Base-by-base conservation (phyloP, 768 basidiomycete genomes). In the Chiua virens region DNA sequence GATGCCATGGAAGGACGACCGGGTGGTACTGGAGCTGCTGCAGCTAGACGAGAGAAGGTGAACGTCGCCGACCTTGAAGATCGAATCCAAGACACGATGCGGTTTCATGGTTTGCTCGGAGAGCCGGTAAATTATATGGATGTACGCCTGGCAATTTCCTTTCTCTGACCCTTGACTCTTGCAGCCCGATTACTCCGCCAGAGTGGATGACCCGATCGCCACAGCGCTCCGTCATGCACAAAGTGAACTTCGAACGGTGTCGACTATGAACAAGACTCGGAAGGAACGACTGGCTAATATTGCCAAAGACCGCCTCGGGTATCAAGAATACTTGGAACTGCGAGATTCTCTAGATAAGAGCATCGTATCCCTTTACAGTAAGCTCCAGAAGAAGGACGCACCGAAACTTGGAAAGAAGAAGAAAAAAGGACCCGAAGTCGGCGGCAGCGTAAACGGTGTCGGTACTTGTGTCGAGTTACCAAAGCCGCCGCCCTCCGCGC, bases 191-290 rank as follows among this genome's bases (percentile, higher is more conserved):
- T 91, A 81, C 61, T 74, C 81, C 21, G 78, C 83, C 40, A 83
- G 87, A 53, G 87, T 94, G 34, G 96, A 98, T 65, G 97, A 99
- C 68, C 94, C 95, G 28, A 90, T 99, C 43, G 87, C 94, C 8
- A 85, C 89, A 2, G 88, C 92, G 1, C 80, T 99, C 1, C 87
- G 96, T 3, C 86, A 91, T 38, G 89, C 92, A 17, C 97, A 99
- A 66, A 73, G 79, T 14, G 83, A 92, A 57, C 79, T 99, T 6
- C 82, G 87, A 10, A 74, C 73, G 7, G 89, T 98, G 43, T 76
- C 88, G 3, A 79, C 85, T 9, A 78, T 83, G 51, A 99, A 99
- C 75, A 92, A 94, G 60, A 81, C 82, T 4, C 86, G 96, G 13
- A 88, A 88, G 65, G 70, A 72, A 27, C 84, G 89, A 4, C 79